Evolutionary conservation across 306 rosid species (phyloP).

Genomic region (Sicyos edulis): DNA sequence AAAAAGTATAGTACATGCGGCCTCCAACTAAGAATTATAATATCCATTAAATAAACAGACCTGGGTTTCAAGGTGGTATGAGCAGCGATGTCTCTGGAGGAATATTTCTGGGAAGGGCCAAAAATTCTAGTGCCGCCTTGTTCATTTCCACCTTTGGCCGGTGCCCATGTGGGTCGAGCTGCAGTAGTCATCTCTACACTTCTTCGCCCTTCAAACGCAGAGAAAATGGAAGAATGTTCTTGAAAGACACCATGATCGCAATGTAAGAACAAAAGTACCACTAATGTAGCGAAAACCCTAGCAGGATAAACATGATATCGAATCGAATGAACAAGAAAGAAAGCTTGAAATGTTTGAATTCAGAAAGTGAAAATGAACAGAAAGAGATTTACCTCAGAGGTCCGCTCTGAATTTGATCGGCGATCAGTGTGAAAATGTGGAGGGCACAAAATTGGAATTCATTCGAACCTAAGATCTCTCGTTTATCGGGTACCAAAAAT

Average conservation of each 20-base stretch:
- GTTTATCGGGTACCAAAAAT: too few species aligned
- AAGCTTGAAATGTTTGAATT: not conserved
- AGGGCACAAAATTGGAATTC: not conserved
- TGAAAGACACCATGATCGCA: not conserved
- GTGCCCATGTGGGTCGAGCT: conserved; percentile 97
- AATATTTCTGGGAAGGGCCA: conserved; percentile 91
- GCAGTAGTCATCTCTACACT: conserved; percentile 70
- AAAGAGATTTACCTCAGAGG: not conserved
- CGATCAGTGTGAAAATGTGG: not conserved
- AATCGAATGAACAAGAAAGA: not conserved
- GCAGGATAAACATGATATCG: not conserved
- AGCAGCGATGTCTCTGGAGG: conserved; percentile 81
- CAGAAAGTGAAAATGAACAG: not conserved
- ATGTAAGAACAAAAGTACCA: not conserved
- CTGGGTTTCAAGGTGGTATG: conserved; percentile 84
- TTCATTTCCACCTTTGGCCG: conserved; percentile 94
- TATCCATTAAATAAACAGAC: conserved; percentile 22
- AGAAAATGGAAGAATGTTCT: not conserved
- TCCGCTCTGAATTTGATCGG: not conserved
- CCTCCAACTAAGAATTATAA: not conserved
- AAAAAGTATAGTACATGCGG: not conserved
- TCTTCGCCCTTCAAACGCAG: not conserved
- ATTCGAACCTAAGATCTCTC: too few species aligned
- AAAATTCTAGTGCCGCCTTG: conserved; percentile 95
- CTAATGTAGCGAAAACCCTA: not conserved